Base-by-base conservation (phyloP, 208 protist genomes). In the Herpetomonas tarakana region DNA sequence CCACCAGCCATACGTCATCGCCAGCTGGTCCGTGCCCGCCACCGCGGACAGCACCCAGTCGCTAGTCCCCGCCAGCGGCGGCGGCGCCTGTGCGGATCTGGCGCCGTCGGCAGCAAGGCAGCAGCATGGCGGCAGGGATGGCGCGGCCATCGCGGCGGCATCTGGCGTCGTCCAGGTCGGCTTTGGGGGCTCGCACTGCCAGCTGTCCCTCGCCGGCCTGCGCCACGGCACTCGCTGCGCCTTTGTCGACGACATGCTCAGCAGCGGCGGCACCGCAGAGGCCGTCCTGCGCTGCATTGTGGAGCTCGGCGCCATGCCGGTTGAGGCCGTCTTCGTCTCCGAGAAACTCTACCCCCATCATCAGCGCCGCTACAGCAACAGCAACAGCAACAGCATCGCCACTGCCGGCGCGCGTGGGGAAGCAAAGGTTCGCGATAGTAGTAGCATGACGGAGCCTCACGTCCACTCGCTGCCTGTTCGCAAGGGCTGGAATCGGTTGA, bases 221-320 rank as follows among this genome's bases (percentile, higher is more conserved):
- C 19, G 26, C 22, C 39, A 27, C 4, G 67, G 68, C 11, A 63
- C 60, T 52, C 61, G 65, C 26, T 79, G 73, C 35, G 35, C 57
- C 27, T 65, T 79, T 54, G 73, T 79, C 38, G 73, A 74, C 39
- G 73, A 79, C 68, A 74, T 79, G 73, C 62, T 79, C 31, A 68
- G 60, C 53, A 71, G 58, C 26, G 73, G 73, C 35, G 73, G 67
- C 21, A 79, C 73, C 25, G 73, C 73, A 11, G 73, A 74, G 18
- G 73, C 63, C n/a, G 58, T 79, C 1, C 41, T 79, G 35, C 27
- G 58, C 3, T 74, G 63, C 47, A 56, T 71, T 22, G 30, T 39
- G n/a, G 29, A 50, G n/a, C 57, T 63, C 21, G 73, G 73, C 19
- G 73, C 57, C 29, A 26, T 62, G 29, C 25, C 60, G 7, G 50